phyloP scores from a whole-genome alignment of 768 basidiomycete genomes.

The Lentinula aciculospora region DNA sequence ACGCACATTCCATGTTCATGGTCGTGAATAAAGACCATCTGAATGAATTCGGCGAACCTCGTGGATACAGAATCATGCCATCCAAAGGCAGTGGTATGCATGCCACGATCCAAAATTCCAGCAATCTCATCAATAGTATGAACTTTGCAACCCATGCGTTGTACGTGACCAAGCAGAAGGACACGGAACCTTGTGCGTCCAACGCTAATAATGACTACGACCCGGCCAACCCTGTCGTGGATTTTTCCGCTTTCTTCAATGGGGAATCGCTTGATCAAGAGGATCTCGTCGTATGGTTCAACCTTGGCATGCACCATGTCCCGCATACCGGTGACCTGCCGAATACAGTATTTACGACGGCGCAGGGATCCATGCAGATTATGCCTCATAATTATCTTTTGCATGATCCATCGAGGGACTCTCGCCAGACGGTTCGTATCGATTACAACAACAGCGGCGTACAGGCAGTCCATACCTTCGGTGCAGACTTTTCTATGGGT shows the following conservation, averaged over 20 bases:
- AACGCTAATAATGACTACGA: slow-evolving; percentile 47
- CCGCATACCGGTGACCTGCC: slow-evolving; percentile 18
- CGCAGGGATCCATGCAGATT: slow-evolving; percentile 16
- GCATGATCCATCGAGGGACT: slow-evolving; percentile 14
- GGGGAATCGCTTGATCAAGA: slow-evolving; percentile 41
- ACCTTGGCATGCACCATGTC: slow-evolving; percentile 20
- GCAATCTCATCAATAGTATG: slow-evolving; percentile 39
- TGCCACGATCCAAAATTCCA: slow-evolving; percentile 18
- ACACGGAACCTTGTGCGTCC: slow-evolving; percentile 40
- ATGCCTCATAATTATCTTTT: slow-evolving; percentile 16
- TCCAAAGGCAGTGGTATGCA: slow-evolving; percentile 33
- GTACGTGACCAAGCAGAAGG: slow-evolving; percentile 43
- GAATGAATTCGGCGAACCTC: slow-evolving; percentile 41
- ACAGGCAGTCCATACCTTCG: slow-evolving; percentile 15
- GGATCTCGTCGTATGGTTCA: slow-evolving; percentile 46
- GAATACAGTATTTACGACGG: slow-evolving; percentile 17
- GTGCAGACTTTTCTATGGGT: slow-evolving; percentile 12
- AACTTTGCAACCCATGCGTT: slow-evolving; percentile 50
- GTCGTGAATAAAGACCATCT: slow-evolving; percentile 34
- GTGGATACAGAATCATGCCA: slow-evolving; percentile 46
- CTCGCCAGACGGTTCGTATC: slow-evolving; percentile 15
- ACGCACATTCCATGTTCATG: slow-evolving; percentile 41
- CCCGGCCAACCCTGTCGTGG: slow-evolving; percentile 39
- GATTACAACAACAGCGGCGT: slow-evolving; percentile 15
- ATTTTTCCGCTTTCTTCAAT: slow-evolving; percentile 48